phyloP scores from a whole-genome alignment of 257 asterid genomes.

The Przewalskia tangutica region DNA sequence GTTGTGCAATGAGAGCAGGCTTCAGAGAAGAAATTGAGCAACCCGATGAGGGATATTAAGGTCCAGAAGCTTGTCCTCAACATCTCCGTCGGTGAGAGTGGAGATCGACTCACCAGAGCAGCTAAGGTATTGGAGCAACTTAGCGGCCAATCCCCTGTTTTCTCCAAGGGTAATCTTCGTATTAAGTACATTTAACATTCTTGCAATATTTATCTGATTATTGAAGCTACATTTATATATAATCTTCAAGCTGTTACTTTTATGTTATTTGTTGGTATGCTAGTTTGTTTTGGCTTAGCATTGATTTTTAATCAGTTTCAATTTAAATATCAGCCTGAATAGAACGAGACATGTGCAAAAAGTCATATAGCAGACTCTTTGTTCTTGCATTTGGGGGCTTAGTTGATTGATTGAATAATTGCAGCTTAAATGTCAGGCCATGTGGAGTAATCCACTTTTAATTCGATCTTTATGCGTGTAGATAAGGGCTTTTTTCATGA shows the following conservation, averaged over 20 bases:
- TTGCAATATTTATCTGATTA: neutral
- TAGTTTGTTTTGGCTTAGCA: neutral
- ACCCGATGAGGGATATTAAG: conserved; percentile 1
- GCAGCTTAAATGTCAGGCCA: neutral
- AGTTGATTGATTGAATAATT: neutral
- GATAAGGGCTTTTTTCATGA: neutral
- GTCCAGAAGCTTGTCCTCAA: conserved; percentile 5
- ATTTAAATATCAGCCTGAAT: neutral
- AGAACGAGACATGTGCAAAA: neutral
- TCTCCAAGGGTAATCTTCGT: conserved; percentile 36
- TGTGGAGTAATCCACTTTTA: neutral
- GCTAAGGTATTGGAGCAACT: conserved; percentile 49
- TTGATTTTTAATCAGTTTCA: neutral
- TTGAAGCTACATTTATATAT: neutral
- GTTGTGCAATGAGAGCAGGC: neutral
- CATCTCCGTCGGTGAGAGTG: conserved; percentile 4
- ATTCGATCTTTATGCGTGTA: neutral
- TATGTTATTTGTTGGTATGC: neutral
- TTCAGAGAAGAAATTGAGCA: conserved; percentile 6
- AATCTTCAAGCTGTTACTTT: neutral
- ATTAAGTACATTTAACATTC: neutral
- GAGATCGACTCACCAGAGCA: conserved; percentile 4
- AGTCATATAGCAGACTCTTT: neutral
- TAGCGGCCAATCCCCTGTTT: conserved; percentile 49
- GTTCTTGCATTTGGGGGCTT: neutral